Evolutionary conservation across 2,329 filamentous ascomycete species (phyloP), one percentile per base, ranked within the genome.

Genomic region (Pseudogymnoascus sp.): DNA sequence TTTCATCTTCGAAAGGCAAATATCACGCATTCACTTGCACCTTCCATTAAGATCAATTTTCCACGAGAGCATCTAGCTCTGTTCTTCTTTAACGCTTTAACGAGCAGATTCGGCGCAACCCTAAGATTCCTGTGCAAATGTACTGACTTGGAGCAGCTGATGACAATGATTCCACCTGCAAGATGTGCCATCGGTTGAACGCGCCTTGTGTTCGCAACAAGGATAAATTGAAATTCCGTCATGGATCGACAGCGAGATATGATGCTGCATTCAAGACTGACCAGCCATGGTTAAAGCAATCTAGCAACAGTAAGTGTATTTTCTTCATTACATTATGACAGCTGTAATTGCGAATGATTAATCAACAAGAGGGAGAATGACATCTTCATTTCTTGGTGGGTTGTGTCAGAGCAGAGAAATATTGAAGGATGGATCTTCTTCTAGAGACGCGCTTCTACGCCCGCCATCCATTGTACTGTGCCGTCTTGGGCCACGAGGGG

Each of bases 231-330:
- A 59, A 46, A 17, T 75, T 75, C 63, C 66, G 72, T 9, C 73
- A 74, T 67, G 72, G 73, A 29, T 74, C 72, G 15, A 71, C 69
- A 65, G 72, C 72, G 17, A 69, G 66, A 64, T 73, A 73, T 65
- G 69, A 73, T 64, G 64, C 65, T 38, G 66, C 70, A 35, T 75
- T 75, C 62, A 65, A 72, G 29, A 68, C 69, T 35, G 68, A 72
- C 65, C 74, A 75, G 63, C 65, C 68, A 26, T 75, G 74, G 74
- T 66, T 75, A 44, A 69, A 66, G 31, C 65, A 64, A 17, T 64
- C 69, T 29, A 70, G 68, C 10, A 69, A 68, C 37, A 68, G 71
- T 73, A 63, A 63, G 67, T 64, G 9, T 7, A 37, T 31, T 26
- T 35, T 23, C 13, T 19, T n/a, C 21, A 10, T 19, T 11, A 21